Percentiles rank a stretch among this genome's conserved stretches.
Conservation (phyloP, 257 asterid species). For the Gardenia jasminoides region DNA sequence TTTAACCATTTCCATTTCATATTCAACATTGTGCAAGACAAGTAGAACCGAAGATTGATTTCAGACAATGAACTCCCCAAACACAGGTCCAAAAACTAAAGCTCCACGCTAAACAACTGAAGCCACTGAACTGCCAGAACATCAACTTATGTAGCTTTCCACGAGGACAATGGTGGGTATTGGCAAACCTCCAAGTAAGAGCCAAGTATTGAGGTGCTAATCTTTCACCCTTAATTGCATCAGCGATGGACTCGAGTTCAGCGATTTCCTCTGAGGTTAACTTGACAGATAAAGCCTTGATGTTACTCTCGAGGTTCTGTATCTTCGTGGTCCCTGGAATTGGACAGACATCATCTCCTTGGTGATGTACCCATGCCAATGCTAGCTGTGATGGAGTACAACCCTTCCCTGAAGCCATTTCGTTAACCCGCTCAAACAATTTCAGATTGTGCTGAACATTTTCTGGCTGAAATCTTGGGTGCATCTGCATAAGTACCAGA, state of each 20-base stretch:
- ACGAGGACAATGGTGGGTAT: conserved; percentile 29
- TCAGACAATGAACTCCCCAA: too few relatives aligned
- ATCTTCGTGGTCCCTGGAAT: conserved; percentile 21
- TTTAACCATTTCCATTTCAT: too few relatives aligned
- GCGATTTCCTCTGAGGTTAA: conserved; percentile 27
- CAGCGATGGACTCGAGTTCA: conserved; percentile 35
- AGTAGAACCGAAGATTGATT: too few relatives aligned
- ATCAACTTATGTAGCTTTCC: conserved; percentile 2
- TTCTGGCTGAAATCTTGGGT: conserved; percentile 26
- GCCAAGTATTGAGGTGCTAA: not conserved
- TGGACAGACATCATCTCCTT: too few relatives aligned
- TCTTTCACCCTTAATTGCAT: conserved; percentile 39
- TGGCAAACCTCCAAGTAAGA: conserved; percentile 17
- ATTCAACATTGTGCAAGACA: too few relatives aligned
- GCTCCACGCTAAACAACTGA: not conserved
- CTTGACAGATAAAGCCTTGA: conserved; percentile 25
- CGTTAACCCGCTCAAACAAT: conserved; percentile 17
- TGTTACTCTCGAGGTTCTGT: conserved; percentile 31
- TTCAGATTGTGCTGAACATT: conserved; percentile 26
- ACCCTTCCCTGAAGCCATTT: conserved; percentile 25
- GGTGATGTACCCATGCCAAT: too few relatives aligned
- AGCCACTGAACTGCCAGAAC: not conserved
- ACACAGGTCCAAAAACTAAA: not conserved
- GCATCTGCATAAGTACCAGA: not conserved
- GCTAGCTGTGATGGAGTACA: too few relatives aligned